Base-by-base conservation (phyloP, 768 basidiomycete genomes). In the Lactarius pseudohatsudake region DNA sequence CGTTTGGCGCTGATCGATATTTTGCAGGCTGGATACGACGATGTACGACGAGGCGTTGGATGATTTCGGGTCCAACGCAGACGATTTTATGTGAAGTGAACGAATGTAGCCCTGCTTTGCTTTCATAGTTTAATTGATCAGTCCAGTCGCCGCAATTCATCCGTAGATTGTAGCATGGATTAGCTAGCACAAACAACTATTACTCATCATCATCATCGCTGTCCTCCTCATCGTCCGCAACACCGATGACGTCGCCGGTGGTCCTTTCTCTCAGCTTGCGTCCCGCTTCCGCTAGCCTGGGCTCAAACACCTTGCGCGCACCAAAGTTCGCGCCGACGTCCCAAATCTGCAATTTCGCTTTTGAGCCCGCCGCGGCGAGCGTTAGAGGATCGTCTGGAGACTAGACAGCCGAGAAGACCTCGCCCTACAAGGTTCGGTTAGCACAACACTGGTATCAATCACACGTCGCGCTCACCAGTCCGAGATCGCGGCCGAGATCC, bases 311-410 rank as follows among this genome's bases (percentile, higher is more conserved):
- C 73, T 92, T 92, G 57, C 95, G 82, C 13, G 86, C 92, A 30
- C 92, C 91, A 20, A 81, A 78, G 74, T 92, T 98, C 6, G 91
- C 84, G 10, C 88, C 92, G 47, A 96, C 84, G 73, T 99, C 96
- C 96, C 96, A 98, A 18, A 99, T 81, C 75, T 98, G 96, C 8
- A 99, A 26, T 26, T 26, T 26, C 26, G 26, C 26, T 26, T 26
- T 26, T 26, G 26, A 26, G 26, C 26, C 26, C 26, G 26, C 96
- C 3, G 94, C 95, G 3, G 96, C 97, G 57, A 99, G 77, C 10
- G 92, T 97, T 60, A 38, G 85, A 1, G 95, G 91, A 73, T 96
- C 92, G 74, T 98, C 96, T 0, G 97, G 96, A 8, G 95, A 98
- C 81, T 90, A 98, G 0, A 84, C 81, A 0, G 89, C 82, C 7